Conservation (phyloP, 345 rosid genomes). For the Gossypium anomalum region DNA sequence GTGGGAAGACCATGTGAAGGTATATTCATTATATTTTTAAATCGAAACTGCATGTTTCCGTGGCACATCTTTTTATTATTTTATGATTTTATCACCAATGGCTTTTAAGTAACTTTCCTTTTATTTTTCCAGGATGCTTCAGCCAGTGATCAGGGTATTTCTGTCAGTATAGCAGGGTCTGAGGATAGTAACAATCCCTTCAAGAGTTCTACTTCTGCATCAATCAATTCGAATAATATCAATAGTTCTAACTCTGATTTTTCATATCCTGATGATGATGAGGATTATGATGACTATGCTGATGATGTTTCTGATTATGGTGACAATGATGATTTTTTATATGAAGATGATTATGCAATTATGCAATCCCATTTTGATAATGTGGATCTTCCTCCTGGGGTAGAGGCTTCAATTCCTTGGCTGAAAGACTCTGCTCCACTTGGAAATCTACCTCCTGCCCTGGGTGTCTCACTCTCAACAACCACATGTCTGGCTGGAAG, state of each 20-base stretch:
- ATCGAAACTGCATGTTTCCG: neutral
- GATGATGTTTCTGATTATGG: slow-evolving; percentile 31
- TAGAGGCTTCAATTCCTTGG: slow-evolving; percentile 49
- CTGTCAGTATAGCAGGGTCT: slow-evolving; percentile 22
- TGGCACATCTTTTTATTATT: slow-evolving; percentile 1
- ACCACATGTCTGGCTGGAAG: slow-evolving; percentile 13
- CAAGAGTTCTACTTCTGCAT: slow-evolving; percentile 29
- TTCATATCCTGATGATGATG: slow-evolving; percentile 23
- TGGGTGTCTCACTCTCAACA: slow-evolving; percentile 17
- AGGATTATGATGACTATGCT: slow-evolving; percentile 14
- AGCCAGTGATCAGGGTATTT: slow-evolving; percentile 26
- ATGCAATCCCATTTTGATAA: slow-evolving; percentile 46
- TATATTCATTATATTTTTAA: slow-evolving; percentile 8
- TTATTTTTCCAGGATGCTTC: slow-evolving; percentile 33
- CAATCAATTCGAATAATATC: slow-evolving; percentile 22
- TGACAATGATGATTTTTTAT: slow-evolving; percentile 21
- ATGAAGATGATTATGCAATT: slow-evolving; percentile 33
- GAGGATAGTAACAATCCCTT: slow-evolving; percentile 22
- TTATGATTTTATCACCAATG: neutral
- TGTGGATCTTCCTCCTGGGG: slow-evolving; percentile 57
- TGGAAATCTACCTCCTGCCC: slow-evolving; percentile 9
- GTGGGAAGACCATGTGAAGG: slow-evolving; percentile 21
- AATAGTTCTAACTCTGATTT: slow-evolving; percentile 34
- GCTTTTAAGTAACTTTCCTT: neutral
- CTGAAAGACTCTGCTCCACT: slow-evolving; percentile 27